A percentile compares a stretch with the other conserved stretches of the same genome.
Evolutionary conservation across 129 eudicot genomes (phyloP).

Genomic region (Flaveria ramosissima): DNA sequence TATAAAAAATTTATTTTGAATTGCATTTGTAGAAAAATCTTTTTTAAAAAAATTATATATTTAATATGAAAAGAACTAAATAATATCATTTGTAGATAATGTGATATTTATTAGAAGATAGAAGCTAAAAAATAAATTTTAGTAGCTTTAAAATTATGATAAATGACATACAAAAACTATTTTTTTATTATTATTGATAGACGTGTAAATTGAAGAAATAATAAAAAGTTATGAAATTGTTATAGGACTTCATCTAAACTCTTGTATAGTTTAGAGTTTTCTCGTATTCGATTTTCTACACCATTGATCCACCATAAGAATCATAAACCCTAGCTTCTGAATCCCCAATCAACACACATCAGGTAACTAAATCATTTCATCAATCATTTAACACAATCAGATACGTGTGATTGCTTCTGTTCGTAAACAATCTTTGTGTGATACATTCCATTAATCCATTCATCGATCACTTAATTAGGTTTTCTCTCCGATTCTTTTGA

Average conservation of each 20-base stretch:
- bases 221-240: too few relatives aligned
- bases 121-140: too few relatives aligned
- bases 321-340: constrained; percentile 36
- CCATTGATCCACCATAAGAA: neutral
- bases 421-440: constrained; percentile 16
- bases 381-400: neutral
- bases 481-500: neutral
- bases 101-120: too few relatives aligned
- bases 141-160: too few relatives aligned
- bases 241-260: neutral
- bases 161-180: too few relatives aligned
- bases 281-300: constrained; percentile 1
- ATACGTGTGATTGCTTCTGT: neutral
- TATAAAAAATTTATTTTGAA: too few relatives aligned
- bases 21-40: too few relatives aligned
- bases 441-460: neutral
- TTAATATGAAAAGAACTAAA: too few relatives aligned
- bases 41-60: too few relatives aligned
- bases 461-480: constrained; percentile 22
- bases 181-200: too few relatives aligned
- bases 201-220: too few relatives aligned
- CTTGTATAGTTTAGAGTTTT: neutral
- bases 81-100: too few relatives aligned
- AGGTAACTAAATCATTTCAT: constrained; percentile 12
- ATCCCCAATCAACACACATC: constrained; percentile 12